Evolutionary conservation across 2,329 filamentous ascomycete species (phyloP).

Genomic region (Microdochium nivale): DNA sequence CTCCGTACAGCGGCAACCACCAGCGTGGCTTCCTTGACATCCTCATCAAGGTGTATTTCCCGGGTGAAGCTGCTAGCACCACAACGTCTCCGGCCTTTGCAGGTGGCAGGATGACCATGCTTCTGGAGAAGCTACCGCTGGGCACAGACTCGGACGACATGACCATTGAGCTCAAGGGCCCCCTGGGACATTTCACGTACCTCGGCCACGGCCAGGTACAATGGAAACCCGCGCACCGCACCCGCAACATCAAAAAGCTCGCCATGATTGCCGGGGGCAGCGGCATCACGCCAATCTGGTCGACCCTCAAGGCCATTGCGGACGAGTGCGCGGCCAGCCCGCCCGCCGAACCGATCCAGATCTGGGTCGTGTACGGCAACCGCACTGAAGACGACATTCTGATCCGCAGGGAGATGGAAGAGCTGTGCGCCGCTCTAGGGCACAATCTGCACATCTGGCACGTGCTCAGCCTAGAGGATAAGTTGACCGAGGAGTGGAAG

Average conservation of each 20-base stretch:
- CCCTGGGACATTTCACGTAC: slow-evolving; percentile 80
- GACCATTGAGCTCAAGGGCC: slow-evolving; percentile 77
- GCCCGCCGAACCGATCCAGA: slow-evolving; percentile 52
- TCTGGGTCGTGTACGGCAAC: slow-evolving; percentile 73
- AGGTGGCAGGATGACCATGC: slow-evolving; percentile 76
- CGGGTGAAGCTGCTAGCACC: slow-evolving; percentile 35
- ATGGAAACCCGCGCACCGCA: slow-evolving; percentile 50
- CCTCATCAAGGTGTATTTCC: slow-evolving; percentile 75
- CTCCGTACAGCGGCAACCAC: slow-evolving; percentile 61
- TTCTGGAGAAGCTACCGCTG: slow-evolving; percentile 62
- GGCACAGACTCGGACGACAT: slow-evolving; percentile 37
- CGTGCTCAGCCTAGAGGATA: slow-evolving; percentile 6
- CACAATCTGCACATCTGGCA: slow-evolving; percentile 51
- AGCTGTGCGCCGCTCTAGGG: slow-evolving; percentile 46
- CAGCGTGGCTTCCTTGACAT: slow-evolving; percentile 61
- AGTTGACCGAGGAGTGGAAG: slow-evolving; percentile 54
- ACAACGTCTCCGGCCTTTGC: neutral
- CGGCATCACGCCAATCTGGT: slow-evolving; percentile 89
- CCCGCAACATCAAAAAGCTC: slow-evolving; percentile 55
- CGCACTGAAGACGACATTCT: slow-evolving; percentile 73
- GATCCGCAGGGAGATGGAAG: slow-evolving; percentile 64
- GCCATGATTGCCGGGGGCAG: slow-evolving; percentile 83
- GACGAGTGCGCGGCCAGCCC: slow-evolving; percentile 31
- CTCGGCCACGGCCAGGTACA: slow-evolving; percentile 47
- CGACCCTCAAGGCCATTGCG: slow-evolving; percentile 69